Evolutionary conservation across 345 rosid species (phyloP), one percentile per base, ranked within the genome.

Genomic region (Camelina sativa): DNA sequence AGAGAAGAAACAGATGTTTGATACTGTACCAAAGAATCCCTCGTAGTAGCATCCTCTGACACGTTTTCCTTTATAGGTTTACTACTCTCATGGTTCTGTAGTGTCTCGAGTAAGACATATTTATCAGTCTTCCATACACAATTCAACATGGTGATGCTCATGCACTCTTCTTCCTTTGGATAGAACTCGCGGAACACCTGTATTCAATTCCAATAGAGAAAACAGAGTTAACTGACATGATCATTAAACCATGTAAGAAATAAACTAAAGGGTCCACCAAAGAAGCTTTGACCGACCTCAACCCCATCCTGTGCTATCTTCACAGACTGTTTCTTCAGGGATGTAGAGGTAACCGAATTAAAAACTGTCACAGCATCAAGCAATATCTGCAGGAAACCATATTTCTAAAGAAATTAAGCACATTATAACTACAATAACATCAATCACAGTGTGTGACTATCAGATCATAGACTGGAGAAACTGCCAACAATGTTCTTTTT

Each of bases 111-210:
- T 79, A 94, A 82, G 12, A 78, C 69, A 63, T 83, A 91, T 71
- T 88, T 91, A 76, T 91, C 90, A 0, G 78, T 82, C 79, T 81
- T 50, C 93, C 95, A 91, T 41, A 73, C 69, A 55, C 90, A 91
- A 52, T 87, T 91, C 72, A 64, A 57, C 41, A 91, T 72, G 35
- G 81, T 85, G 60, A 82, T 28, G 30, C 30, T 28, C 46, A 64
- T 28, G 30, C 70, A 84, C 59, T 76, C 89, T 55, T 70, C 79
- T 53, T 79, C 81, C 67, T 77, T 76, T 4, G 97, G 98, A 78
- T 86, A 91, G 38, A 82, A 87, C 81, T 94, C 97, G 34, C 96
- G 83, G 73, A 80, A 90, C 19, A 85, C 84, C 95, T 91, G 82
- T 71, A 51, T 44, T 11, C 23, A 52, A 52, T 64, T 41, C 5